phyloP scores from a whole-genome alignment of 2,329 filamentous ascomycete species.

The Penicillium verrucosum region DNA sequence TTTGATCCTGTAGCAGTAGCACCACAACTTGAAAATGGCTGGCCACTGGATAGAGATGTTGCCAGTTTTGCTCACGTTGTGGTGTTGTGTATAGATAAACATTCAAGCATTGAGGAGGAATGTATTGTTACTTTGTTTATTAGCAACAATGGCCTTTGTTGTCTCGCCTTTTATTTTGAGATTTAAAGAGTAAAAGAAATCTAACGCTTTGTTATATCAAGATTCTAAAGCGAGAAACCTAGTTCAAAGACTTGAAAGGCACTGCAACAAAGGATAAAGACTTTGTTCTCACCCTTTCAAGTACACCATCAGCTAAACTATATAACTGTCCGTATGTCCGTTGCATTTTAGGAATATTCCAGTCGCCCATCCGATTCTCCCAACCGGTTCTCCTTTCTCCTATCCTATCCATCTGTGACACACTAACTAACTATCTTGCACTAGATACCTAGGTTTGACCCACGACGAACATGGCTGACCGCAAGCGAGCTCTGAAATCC shows the following conservation, averaged over 20 bases:
- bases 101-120: neutral
- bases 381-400: no score
- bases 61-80: neutral
- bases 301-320: neutral
- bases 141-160: neutral
- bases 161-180: no score
- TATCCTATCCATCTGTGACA: no score
- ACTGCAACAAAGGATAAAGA: neutral
- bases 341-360: neutral
- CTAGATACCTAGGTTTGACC: neutral
- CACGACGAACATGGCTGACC: neutral
- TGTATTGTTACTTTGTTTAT: neutral
- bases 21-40: neutral
- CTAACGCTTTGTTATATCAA: no score
- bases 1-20: neutral
- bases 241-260: neutral
- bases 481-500: neutral
- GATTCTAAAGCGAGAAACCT: no score
- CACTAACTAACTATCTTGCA: neutral
- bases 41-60: neutral
- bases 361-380: no score
- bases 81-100: neutral
- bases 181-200: neutral
- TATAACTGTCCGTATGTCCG: neutral
- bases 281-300: neutral